These are phyloP conservation scores for Auricularia heimuer DNA, from an alignment of 768 basidiomycete species.

Conservation along the genomic window DNA sequence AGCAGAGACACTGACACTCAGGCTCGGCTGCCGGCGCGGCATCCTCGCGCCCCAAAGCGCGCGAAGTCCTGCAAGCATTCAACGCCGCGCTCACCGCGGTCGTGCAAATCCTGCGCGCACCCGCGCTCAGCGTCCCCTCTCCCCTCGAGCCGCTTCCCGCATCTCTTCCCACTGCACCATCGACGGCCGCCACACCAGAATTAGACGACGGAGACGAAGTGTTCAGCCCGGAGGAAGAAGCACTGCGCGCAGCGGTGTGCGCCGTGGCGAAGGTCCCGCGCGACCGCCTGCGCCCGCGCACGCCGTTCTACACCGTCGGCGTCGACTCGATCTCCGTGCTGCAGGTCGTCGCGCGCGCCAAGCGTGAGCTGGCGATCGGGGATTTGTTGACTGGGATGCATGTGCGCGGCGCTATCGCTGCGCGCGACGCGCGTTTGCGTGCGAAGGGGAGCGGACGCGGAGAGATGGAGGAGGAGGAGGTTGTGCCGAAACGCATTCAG, in stretches of 20 bases:
- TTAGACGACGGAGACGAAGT: background rate
- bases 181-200: background rate
- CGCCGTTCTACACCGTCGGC: conserved; percentile 33
- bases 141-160: background rate
- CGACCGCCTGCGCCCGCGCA: conserved; percentile 23
- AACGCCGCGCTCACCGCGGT: conserved; percentile 15
- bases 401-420: conserved; percentile 17
- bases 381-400: conserved; percentile 35
- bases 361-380: conserved; percentile 22
- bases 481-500: background rate
- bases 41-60: conserved; percentile 17
- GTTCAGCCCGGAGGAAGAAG: background rate
- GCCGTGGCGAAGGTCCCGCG: conserved; percentile 20
- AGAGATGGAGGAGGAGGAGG: too few relatives aligned
- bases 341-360: conserved; percentile 31
- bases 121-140: background rate
- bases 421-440: background rate
- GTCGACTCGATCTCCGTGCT: conserved; percentile 44
- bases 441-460: too few relatives aligned
- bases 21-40: conserved; percentile 26
- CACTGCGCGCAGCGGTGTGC: conserved; percentile 9
- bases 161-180: background rate
- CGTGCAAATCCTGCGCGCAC: conserved; percentile 13
- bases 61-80: conserved; percentile 16
- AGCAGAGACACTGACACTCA: conserved; percentile 22